Evolutionary conservation across 352 stramenopile species (phyloP).

Genomic region (Globisporangium perplexum): DNA sequence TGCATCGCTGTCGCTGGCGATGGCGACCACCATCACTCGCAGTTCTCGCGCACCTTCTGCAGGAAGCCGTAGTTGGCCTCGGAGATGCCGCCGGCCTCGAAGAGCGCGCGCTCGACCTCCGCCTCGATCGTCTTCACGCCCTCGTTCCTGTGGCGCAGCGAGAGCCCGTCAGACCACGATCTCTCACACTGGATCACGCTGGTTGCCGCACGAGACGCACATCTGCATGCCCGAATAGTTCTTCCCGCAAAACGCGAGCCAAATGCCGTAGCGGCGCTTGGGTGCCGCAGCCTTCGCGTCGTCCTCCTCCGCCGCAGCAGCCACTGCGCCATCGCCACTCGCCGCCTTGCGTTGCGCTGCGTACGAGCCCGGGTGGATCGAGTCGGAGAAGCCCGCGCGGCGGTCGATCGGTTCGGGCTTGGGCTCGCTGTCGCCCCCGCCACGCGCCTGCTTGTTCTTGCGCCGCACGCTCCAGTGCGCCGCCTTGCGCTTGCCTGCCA

Average conservation of each 20-base stretch:
- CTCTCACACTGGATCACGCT: too few relatives aligned
- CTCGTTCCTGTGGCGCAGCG: slow-evolving; percentile 61
- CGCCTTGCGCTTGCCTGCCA: slow-evolving; percentile 50
- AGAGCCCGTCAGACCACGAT: too few relatives aligned
- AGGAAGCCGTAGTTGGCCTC: slow-evolving; percentile 88
- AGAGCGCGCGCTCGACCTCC: slow-evolving; percentile 86
- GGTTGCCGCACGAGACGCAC: slow-evolving; percentile 20
- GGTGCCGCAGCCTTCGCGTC: slow-evolving; percentile 3
- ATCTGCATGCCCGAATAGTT: slow-evolving; percentile 90
- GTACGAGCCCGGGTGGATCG: slow-evolving; percentile 74
- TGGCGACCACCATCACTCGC: too few relatives aligned
- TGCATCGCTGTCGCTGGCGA: too few relatives aligned
- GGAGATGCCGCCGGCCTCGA: slow-evolving; percentile 81
- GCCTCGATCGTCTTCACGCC: slow-evolving; percentile 87
- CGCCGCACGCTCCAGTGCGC: slow-evolving; percentile 68
- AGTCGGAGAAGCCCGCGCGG: slow-evolving; percentile 48
- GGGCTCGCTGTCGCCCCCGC: slow-evolving; percentile 13
- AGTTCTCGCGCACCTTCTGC: slow-evolving; percentile 42
- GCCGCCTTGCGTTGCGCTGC: slow-evolving; percentile 33
- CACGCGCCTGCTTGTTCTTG: slow-evolving; percentile 68
- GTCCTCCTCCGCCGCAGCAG: not conserved
- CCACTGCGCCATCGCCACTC: not conserved
- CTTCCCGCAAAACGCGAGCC: slow-evolving; percentile 86
- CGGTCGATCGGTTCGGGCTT: slow-evolving; percentile 29
- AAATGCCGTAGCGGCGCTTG: slow-evolving; percentile 77